Conservation (phyloP, 345 rosid genomes). For the Syzygium jambos region DNA sequence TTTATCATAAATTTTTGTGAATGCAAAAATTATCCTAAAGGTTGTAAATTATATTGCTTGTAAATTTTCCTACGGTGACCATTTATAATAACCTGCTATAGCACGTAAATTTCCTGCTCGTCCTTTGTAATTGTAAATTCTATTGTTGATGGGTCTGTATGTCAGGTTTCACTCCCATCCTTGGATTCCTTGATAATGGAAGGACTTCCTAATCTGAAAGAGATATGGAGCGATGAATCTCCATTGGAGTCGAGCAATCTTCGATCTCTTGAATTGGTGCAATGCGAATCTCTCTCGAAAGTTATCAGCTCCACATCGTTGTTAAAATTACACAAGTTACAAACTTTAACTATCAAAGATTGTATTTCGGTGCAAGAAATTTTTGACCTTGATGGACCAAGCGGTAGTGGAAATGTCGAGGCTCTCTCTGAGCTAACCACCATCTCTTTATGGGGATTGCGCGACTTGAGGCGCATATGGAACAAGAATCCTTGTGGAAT, state of each 20-base stretch:
- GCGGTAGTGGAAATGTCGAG: fast-evolving
- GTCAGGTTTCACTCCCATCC: not conserved
- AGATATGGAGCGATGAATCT: not conserved
- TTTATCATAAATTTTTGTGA: not conserved
- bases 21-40: not conserved
- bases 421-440: not conserved
- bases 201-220: not conserved
- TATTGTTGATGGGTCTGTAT: fast-evolving
- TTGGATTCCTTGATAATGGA: not conserved
- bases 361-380: not conserved
- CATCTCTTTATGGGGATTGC: fast-evolving
- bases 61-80: not conserved
- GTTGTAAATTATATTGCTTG: not conserved
- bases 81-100: not conserved
- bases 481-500: not conserved
- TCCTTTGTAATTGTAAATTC: not conserved
- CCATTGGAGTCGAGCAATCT: not conserved
- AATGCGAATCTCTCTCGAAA: not conserved
- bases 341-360: fast-evolving
- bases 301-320: fast-evolving
- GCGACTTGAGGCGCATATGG: not conserved
- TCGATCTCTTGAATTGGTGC: fast-evolving
- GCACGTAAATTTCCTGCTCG: not conserved
- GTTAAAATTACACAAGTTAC: not conserved
- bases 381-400: not conserved